Base-by-base conservation (phyloP, 805 yeast genomes). In the Osmozyma mogii region DNA sequence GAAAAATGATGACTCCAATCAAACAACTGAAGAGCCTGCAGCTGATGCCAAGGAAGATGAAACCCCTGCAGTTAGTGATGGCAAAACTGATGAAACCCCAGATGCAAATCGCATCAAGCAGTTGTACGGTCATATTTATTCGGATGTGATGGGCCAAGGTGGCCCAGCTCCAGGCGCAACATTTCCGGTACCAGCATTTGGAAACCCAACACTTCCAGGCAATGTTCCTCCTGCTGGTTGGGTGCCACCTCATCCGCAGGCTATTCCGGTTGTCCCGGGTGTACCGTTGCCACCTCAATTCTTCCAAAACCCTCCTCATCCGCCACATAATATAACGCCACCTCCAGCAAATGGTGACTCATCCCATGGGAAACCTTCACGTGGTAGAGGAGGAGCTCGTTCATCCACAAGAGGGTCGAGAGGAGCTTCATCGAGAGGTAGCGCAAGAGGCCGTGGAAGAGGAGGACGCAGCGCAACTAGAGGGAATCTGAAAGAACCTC, bases 111-210 rank as follows among this genome's bases (percentile, higher is more conserved):
- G 66, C 5, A 57, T 62, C 33, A 57, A 59, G 40, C 65, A 56
- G 35, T 52, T 63, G 27, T 63, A 62, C 34, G 67, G 65, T 2
- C 65, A 61, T 35, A 63, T 63, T 23, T 62, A 61, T 43, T 56
- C 58, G 29, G 53, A 57, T 29, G 67, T 63, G 15, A 61, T 63
- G 68, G 49, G 42, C 38, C 62, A 61, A 30, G 67, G 67, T 9
- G 32, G 32, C n/a, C 26, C 24, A 11, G 38, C 40, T 8, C 35
- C 31, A 9, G 32, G 32, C 20, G 33, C 25, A 9, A 24, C 34
- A 2, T 23, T 22, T 22, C 29, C 27, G 9, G n/a, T n/a, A n/a
- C n/a, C n/a, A n/a, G n/a, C n/a, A n/a, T n/a, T n/a, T n/a, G n/a
- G n/a, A n/a, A n/a, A n/a, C n/a, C n/a, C n/a, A n/a, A n/a, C n/a